Evolutionary conservation across 2,329 filamentous ascomycete species (phyloP), one percentile per base, ranked within the genome.

Genomic region (Colletotrichum filicis): DNA sequence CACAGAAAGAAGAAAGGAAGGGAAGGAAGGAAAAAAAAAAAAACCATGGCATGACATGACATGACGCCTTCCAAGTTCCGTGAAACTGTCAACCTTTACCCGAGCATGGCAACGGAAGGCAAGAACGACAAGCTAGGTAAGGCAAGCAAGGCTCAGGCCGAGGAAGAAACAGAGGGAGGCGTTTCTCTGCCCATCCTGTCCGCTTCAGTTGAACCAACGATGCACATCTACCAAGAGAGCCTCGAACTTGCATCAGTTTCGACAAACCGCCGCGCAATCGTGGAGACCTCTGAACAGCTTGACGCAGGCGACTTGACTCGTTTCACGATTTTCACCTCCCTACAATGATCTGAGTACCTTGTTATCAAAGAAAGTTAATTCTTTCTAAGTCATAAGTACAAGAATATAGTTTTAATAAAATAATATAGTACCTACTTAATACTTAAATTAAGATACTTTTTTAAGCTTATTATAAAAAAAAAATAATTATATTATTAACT

Each of bases 1-100:
- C 9, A 58, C 14, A 46, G 19, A 56, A 64, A 12, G 65, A 63
- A 69, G 53, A 22, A 67, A 63, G 19, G 37, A 26, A 52, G 28
- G 26, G 26, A 49, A 65, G 32, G 26, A 49, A 70, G 32, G 30
- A 49, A 53, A 32, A 28, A 16, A 24, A 53, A 16, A 49, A 24
- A 14, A 49, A 30, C 37, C n/a, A 32, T 3, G 59, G 35, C 57
- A 24, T 35, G 58, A 19, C 32, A 53, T 63, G 65, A 46, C 49
- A 53, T 63, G 65, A 46, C 69, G 69, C 69, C 59, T 68, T 66
- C 59, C 52, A 49, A 30, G 53, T 68, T 66, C 59, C 52, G 58
- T 42, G 37, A 37, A 57, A 69, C 69, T 68, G 64, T 53, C 57
- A 55, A 53, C 19, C 57, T n/a, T 49, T 16, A n/a, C 37, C 37